phyloP scores from a whole-genome alignment of 2,329 filamentous ascomycete genomes.

The Lasiodiplodia citricola region DNA sequence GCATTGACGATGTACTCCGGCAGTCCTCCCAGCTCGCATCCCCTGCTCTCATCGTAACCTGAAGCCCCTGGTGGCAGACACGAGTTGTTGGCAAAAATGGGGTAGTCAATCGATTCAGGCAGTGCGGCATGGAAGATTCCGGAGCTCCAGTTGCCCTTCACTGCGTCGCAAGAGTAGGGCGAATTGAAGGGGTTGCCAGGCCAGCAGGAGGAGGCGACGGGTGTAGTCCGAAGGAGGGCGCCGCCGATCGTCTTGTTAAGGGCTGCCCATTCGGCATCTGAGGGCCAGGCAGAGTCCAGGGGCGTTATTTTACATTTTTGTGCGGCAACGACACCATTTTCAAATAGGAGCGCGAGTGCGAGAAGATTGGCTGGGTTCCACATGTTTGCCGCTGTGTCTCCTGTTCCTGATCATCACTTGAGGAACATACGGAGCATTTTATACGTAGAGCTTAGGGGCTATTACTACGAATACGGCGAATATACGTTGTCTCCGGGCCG shows the following conservation, averaged over 20 bases:
- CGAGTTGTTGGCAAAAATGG: conserved; percentile 29
- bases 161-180: conserved; percentile 33
- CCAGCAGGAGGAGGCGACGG: conserved; percentile 50
- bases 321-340: not conserved
- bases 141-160: conserved; percentile 38
- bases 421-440: not conserved
- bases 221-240: conserved; percentile 49
- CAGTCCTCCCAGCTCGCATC: conserved; percentile 31
- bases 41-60: conserved; percentile 34
- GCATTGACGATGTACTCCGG: conserved; percentile 11
- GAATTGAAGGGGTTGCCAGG: conserved; percentile 48
- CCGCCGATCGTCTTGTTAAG: conserved; percentile 55
- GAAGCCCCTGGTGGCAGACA: conserved; percentile 37
- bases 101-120: conserved; percentile 11
- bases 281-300: conserved; percentile 55
- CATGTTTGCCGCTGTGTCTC: not conserved
- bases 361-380: not conserved
- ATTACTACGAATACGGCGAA: too few relatives aligned
- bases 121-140: conserved; percentile 36
- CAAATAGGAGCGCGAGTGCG: not conserved
- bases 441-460: not conserved
- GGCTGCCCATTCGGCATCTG: conserved; percentile 49
- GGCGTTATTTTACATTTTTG: conserved; percentile 55
- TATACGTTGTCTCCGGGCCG: too few relatives aligned
- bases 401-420: not conserved